These are phyloP conservation scores for Erythrophleum fordii DNA, from an alignment of 306 rosid genomes.

Conservation along the genomic window DNA sequence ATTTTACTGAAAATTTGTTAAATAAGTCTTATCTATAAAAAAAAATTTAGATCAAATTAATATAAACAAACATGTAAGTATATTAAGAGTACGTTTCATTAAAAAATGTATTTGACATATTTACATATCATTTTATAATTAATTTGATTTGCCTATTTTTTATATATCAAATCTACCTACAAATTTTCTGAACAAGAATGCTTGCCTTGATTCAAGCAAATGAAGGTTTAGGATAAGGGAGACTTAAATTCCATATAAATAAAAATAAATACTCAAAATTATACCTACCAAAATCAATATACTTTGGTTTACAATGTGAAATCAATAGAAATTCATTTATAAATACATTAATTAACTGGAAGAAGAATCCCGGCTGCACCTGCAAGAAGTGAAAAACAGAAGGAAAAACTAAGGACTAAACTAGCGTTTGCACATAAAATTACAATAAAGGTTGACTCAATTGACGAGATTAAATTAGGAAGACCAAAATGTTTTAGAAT, in stretches of 20 bases:
- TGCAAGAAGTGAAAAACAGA: slow-evolving; percentile 9
- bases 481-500: neutral
- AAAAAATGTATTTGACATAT: too few species aligned
- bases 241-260: neutral
- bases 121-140: too few species aligned
- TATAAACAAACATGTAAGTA: too few species aligned
- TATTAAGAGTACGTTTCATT: too few species aligned
- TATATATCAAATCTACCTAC: too few species aligned
- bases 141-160: too few species aligned
- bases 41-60: too few species aligned
- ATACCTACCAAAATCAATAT: slow-evolving; percentile 22
- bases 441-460: neutral
- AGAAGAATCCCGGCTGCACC: neutral
- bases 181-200: neutral
- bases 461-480: neutral
- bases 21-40: too few species aligned
- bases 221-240: too few species aligned
- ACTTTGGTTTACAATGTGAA: slow-evolving; percentile 26
- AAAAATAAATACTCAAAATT: slow-evolving; percentile 19
- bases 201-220: too few species aligned
- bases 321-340: slow-evolving; percentile 6
- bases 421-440: neutral
- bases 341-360: neutral
- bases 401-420: neutral
- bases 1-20: neutral